These are phyloP conservation scores for Phytopythium mirpurense DNA, from an alignment of 352 stramenopile genomes.

Conservation along the genomic window DNA sequence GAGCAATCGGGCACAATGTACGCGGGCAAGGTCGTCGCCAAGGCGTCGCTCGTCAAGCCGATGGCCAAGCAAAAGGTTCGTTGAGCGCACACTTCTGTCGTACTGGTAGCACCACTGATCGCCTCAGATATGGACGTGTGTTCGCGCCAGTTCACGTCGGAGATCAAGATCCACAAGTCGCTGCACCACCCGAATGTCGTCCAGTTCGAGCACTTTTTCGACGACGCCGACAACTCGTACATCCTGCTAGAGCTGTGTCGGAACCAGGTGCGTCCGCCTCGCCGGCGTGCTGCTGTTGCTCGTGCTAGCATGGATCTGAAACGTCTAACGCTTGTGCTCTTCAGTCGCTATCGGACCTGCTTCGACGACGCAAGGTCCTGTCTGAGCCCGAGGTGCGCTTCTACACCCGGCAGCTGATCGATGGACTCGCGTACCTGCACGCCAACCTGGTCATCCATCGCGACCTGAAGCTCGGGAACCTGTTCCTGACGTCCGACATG, in stretches of 20 bases:
- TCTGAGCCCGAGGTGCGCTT: conserved; percentile 94
- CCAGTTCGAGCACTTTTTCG: conserved; percentile 98
- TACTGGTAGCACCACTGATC: no score
- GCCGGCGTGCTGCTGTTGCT: background rate
- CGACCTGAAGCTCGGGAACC: conserved; percentile 97
- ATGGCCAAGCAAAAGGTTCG: conserved; percentile 94
- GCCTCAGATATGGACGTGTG: conserved; percentile 31
- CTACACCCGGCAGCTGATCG: conserved; percentile 89
- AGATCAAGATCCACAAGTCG: conserved; percentile 98
- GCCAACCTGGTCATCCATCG: conserved; percentile 94
- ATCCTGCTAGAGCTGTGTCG: conserved; percentile 97
- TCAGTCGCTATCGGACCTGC: conserved; percentile 94
- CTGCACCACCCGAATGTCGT: conserved; percentile 95
- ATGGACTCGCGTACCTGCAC: conserved; percentile 95
- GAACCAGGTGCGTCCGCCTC: conserved; percentile 72
- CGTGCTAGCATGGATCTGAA: no score
- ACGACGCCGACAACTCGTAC: conserved; percentile 96
- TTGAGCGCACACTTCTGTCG: no score
- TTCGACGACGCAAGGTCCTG: conserved; percentile 92
- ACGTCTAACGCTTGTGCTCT: background rate
- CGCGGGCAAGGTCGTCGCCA: conserved; percentile 98
- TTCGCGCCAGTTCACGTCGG: conserved; percentile 77
- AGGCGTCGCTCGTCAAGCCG: conserved; percentile 95
- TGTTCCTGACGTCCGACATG: conserved; percentile 95
- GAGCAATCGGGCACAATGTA: conserved; percentile 91